Percentiles rank a stretch among this genome's conserved stretches.
Evolutionary conservation across 176 grass and related monocot genomes (phyloP).

Genomic region (Lolium perenne): DNA sequence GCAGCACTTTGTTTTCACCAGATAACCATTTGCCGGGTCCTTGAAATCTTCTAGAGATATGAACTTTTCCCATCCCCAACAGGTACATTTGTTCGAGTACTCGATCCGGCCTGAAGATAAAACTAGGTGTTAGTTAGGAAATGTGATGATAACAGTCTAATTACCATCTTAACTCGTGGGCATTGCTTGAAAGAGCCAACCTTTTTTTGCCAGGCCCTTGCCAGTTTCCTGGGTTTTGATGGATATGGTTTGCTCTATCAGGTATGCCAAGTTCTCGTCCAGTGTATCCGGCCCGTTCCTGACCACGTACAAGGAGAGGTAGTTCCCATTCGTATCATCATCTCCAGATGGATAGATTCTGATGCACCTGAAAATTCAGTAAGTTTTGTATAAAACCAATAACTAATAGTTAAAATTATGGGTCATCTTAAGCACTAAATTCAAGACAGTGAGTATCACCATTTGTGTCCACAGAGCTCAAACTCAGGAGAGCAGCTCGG

Average conservation of each 20-base stretch:
- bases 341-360: not conserved
- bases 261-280: not conserved
- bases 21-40: conserved; percentile 31
- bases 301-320: conserved; percentile 28
- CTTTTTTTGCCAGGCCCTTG: not conserved
- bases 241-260: conserved; percentile 17
- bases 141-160: not conserved
- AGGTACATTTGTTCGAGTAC: not conserved
- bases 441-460: conserved; percentile 14
- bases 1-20: conserved; percentile 38
- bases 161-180: not conserved
- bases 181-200: not conserved
- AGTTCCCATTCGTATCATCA: conserved; percentile 24
- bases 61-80: conserved; percentile 36
- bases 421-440: not conserved
- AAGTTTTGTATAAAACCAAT: not conserved
- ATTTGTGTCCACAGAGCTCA: conserved; percentile 43
- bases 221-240: conserved; percentile 31
- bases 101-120: conserved; percentile 11
- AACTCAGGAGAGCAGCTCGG: conserved; percentile 29
- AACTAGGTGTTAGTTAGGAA: not conserved
- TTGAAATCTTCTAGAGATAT: conserved; percentile 38
- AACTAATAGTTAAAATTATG: not conserved
- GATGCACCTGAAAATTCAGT: conserved; percentile 36
- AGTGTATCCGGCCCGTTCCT: not conserved